Evolutionary conservation across 2,329 filamentous ascomycete species (phyloP), one percentile per base, ranked within the genome.

Genomic region (Venturia oleaginea): DNA sequence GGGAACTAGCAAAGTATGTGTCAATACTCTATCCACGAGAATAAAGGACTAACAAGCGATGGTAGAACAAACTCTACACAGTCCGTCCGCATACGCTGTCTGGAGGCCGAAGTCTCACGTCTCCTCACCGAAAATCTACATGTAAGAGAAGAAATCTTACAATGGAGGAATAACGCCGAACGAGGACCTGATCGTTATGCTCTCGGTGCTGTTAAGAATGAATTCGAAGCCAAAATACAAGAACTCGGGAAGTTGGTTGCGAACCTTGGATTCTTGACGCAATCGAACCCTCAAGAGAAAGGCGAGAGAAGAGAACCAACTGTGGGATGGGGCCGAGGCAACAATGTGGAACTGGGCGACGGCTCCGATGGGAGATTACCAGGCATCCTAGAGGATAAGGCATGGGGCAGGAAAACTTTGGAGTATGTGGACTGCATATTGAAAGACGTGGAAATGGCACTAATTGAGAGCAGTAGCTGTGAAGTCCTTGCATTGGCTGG

Each of bases 51-150:
- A 54, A 48, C 34, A 38, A 11, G 32, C 13, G 34, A 42, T 27
- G 40, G 17, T 51, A 86, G 87, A 73, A 85, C 83, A 70, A 94
- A 95, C 76, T 91, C 90, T 30, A 82, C 84, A 61, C 89, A 92
- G 74, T 89, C 88, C 38, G 80, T 91, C 38, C 87, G 88, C 68
- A 92, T 94, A 70, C 86, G 90, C 66, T 84, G 81, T 67, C 82
- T 94, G 65, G 90, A 93, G 72, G 85, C 86, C 72, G 89, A 95
- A 74, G 86, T 85, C 67, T 86, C 88, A 48, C 85, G 86, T 60
- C 82, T 92, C 68, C 80, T 92, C 30, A 86, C 88, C n/a, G 89
- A 94, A 69, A 94, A 94, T 72, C 81, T 93, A 64, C 82, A 86
- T 63, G 81, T 94, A 17, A 84, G 87, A 62, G 82, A 88, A 66